phyloP scores from a whole-genome alignment of 169 alveolate species.

The Plasmodium coatneyi region DNA sequence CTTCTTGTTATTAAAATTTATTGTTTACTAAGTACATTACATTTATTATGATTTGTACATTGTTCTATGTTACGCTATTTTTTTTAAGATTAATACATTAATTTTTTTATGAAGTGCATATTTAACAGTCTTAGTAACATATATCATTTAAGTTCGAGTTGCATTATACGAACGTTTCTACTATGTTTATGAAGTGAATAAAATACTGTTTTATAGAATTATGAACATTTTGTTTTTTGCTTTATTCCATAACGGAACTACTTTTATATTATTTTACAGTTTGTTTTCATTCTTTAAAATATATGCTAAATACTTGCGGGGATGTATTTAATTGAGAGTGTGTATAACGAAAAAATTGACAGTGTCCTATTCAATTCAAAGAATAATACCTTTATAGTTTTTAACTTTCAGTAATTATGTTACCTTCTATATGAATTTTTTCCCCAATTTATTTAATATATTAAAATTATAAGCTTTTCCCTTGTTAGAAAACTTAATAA shows the following conservation, averaged over 20 bases:
- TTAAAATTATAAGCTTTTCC: not conserved
- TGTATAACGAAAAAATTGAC: not conserved
- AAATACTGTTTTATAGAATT: not conserved
- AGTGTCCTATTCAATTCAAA: not conserved
- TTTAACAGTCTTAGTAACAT: not conserved
- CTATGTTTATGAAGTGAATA: not conserved
- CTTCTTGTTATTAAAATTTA: not conserved
- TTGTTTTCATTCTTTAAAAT: not conserved
- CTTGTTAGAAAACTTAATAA: not conserved
- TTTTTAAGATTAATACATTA: not conserved
- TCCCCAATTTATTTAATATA: not conserved
- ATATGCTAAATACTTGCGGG: not conserved
- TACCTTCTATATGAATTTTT: not conserved
- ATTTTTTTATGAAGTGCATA: not conserved
- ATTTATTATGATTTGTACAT: not conserved
- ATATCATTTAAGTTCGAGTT: not conserved
- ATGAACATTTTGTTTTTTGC: not conserved
- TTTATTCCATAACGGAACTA: not conserved
- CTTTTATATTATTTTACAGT: not conserved
- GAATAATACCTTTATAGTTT: not conserved
- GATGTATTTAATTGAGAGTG: not conserved
- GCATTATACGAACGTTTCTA: not conserved
- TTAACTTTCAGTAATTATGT: not conserved
- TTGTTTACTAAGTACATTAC: not conserved
- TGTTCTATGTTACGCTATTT: not conserved